Base-by-base conservation (phyloP, 345 rosid genomes). In the Eutrema yunnanense region DNA sequence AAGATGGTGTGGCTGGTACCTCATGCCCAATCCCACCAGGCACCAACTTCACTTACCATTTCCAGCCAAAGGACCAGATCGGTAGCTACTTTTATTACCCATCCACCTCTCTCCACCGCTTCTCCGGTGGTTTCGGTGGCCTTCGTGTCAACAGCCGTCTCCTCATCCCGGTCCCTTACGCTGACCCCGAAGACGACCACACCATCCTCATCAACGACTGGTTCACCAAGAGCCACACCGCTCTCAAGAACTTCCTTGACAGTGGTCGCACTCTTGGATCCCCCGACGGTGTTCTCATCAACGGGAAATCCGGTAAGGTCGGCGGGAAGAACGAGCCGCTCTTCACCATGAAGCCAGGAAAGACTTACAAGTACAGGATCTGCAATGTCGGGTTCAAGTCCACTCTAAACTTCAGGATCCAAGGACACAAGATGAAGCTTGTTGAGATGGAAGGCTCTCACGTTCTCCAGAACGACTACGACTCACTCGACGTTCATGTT, bases 51-150 rank as follows among this genome's bases (percentile, higher is more conserved):
- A 90, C 98, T 13, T 92, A 88, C 78, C 82, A 75, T 19, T 90
- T 87, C 85, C 97, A 92, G 75, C 92, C 87, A 1, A 92, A 92
- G 86, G 98, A 92, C 51, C 96, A 92, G 75, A 92, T 92, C 19
- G 95, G 95, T 9, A 86, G 90, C 76, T 88, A 82, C 84, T 75
- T 81, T 34, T 90, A 90, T 72, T 86, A 83, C 73, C 96, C 96
- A 12, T 49, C 79, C 66, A 84, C 86, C 6, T 56, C 65, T 34
- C 67, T 84, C 72, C 96, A 86, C 78, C 81, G 84, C 19, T 84
- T 82, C 3, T 64, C 83, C 4, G 96, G 96, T 6, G 96, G 82
- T 14, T 90, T 87, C 13, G 96, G 96, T 12, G 90, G 92, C 40
- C 84, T 89, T 54, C 83, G 83, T 9, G 79, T 89, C 61, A 84